Conservation (phyloP, 495 filamentous ascomycete species). For the Pseudevernia furfuracea region DNA sequence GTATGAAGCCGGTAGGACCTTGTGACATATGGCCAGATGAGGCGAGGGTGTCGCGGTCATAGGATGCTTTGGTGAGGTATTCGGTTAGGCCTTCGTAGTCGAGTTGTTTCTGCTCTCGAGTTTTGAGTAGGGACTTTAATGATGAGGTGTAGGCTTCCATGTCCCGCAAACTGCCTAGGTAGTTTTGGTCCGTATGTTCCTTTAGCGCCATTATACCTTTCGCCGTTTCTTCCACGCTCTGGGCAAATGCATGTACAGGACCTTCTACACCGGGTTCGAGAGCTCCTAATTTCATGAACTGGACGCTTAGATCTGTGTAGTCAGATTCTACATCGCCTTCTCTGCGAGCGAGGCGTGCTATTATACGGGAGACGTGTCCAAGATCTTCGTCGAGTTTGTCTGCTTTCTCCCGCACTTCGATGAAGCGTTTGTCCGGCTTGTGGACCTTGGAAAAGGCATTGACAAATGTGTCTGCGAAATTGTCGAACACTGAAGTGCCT, state of each 20-base stretch:
- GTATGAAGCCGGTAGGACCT: conserved; percentile 79
- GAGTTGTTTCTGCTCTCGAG: conserved; percentile 93
- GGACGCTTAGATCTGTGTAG: conserved; percentile 78
- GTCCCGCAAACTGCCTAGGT: conserved; percentile 80
- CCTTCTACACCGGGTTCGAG: conserved; percentile 84
- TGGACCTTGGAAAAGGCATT: conserved; percentile 96
- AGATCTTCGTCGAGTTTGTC: conserved; percentile 95
- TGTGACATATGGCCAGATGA: conserved; percentile 53
- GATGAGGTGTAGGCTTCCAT: conserved; percentile 87
- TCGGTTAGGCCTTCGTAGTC: conserved; percentile 95
- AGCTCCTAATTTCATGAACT: conserved; percentile 85
- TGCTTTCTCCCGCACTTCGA: conserved; percentile 85
- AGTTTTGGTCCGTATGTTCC: conserved; percentile 93
- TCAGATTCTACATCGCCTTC: conserved; percentile 85
- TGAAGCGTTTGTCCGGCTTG: conserved; percentile 89
- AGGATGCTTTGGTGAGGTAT: conserved; percentile 81
- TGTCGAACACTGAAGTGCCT: conserved; percentile 72
- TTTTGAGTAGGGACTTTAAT: conserved; percentile 80
- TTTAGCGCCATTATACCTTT: conserved; percentile 65
- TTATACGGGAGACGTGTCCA: conserved; percentile 84
- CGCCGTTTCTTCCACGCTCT: conserved; percentile 74
- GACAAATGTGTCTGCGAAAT: conserved; percentile 90
- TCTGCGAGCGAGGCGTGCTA: conserved; percentile 78
- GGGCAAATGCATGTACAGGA: conserved; percentile 74
- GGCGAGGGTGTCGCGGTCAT: conserved; percentile 81